These are phyloP conservation scores for Mortierella sp. DNA, from an alignment of 371 early-diverging fungal genomes.

Conservation along the genomic window DNA sequence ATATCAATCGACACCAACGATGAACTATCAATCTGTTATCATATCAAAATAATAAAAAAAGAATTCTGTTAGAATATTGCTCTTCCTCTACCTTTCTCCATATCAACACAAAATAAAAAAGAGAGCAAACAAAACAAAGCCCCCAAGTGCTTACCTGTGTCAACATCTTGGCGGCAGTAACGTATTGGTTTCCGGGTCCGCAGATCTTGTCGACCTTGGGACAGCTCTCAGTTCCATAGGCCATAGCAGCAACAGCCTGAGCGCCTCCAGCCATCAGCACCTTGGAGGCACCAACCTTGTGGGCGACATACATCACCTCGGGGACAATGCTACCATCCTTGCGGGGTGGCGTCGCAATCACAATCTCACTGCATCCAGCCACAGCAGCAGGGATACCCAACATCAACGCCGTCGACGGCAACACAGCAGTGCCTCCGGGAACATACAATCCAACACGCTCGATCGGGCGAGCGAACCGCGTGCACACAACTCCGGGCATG, in stretches of 20 bases:
- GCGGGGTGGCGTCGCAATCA: conserved; percentile 97
- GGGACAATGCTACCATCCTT: conserved; percentile 92
- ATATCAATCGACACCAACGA: conserved; percentile 97
- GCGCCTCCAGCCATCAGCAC: conserved; percentile 97
- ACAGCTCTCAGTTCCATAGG: conserved; percentile 95
- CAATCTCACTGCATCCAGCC: conserved; percentile 95
- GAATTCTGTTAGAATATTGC: background rate
- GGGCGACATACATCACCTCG: conserved; percentile 98
- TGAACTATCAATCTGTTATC: conserved; percentile 82
- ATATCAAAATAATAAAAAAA: background rate
- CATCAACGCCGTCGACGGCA: conserved; percentile 97
- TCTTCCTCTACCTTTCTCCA: background rate
- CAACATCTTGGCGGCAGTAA: conserved; percentile 98
- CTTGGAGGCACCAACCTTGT: conserved; percentile 93
- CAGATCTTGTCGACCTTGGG: conserved; percentile 99
- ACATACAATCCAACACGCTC: conserved; percentile 97
- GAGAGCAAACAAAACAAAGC: background rate
- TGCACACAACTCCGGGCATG: conserved; percentile 96
- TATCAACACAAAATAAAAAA: background rate
- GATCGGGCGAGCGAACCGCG: conserved; percentile 93
- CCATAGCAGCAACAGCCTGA: conserved; percentile 98
- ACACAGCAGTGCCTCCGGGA: conserved; percentile 97
- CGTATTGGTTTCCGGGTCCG: conserved; percentile 99
- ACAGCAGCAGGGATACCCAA: conserved; percentile 98
- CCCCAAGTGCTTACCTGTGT: conserved; percentile 69